A percentile compares a stretch with the other conserved stretches of the same genome.
These are phyloP conservation scores for Eleusine coracana DNA, from an alignment of 176 grass and related monocot species.

Conservation along the genomic window DNA sequence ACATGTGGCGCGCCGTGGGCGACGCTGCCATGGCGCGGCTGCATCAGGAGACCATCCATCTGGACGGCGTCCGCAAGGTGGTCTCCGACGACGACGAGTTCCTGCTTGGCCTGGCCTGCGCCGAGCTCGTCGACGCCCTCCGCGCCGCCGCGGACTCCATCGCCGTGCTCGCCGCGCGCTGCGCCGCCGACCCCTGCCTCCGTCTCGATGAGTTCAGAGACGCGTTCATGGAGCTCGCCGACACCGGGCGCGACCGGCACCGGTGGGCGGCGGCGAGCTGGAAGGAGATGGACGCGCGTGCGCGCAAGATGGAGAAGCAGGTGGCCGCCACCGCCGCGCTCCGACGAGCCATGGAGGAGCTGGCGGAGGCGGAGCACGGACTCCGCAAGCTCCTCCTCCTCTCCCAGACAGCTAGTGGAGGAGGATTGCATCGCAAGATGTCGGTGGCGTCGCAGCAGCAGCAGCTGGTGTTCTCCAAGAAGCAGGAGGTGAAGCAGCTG, in stretches of 20 bases:
- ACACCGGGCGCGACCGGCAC: slow-evolving; percentile 57
- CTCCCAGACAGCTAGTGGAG: background rate
- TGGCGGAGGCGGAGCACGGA: slow-evolving; percentile 62
- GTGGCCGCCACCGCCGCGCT: slow-evolving; percentile 54
- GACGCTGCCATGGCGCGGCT: slow-evolving; percentile 63
- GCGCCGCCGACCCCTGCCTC: slow-evolving; percentile 49
- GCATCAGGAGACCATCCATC: slow-evolving; percentile 53
- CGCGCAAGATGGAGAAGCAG: slow-evolving; percentile 65
- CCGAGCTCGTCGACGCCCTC: slow-evolving; percentile 73
- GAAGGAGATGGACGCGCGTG: slow-evolving; percentile 77
- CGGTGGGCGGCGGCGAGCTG: slow-evolving; percentile 56
- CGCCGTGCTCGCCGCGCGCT: slow-evolving; percentile 51
- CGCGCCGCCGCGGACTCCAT: slow-evolving; percentile 51
- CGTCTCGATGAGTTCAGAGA: slow-evolving; percentile 39
- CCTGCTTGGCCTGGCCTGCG: slow-evolving; percentile 68
- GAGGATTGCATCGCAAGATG: slow-evolving; percentile 49
- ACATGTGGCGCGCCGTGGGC: slow-evolving; percentile 63
- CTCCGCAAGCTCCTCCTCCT: slow-evolving; percentile 66
- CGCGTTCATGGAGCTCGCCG: slow-evolving; percentile 59
- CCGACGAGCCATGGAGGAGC: slow-evolving; percentile 71
- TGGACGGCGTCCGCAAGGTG: slow-evolving; percentile 67
- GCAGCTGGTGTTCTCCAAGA: slow-evolving; percentile 76
- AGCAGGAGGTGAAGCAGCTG: slow-evolving; percentile 84
- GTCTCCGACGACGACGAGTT: slow-evolving; percentile 76
- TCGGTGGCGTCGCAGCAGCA: slow-evolving; percentile 65